Conservation (phyloP, 805 yeast genomes). For the Starmerella kuoi region DNA sequence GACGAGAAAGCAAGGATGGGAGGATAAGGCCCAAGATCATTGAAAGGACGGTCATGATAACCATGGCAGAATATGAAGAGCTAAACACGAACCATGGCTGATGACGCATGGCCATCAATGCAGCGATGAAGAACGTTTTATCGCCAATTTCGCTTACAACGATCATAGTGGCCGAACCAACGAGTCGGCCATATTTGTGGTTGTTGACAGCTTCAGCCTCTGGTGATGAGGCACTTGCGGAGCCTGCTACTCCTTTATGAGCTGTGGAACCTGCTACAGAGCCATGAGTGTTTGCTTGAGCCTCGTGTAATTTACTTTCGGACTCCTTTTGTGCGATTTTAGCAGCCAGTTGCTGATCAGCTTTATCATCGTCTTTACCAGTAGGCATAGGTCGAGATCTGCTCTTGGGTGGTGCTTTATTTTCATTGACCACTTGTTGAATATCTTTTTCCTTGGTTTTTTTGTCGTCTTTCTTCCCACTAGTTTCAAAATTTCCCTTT, state of each 20-base stretch:
- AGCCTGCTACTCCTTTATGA: too few relatives aligned
- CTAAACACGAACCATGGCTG: slow-evolving; percentile 73
- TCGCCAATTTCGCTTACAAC: slow-evolving; percentile 94
- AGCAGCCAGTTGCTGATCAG: neutral
- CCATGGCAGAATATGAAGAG: slow-evolving; percentile 74
- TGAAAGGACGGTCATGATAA: slow-evolving; percentile 80
- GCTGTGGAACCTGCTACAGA: too few relatives aligned
- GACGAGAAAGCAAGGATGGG: slow-evolving; percentile 69
- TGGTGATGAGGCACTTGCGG: neutral
- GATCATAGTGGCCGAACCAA: slow-evolving; percentile 83
- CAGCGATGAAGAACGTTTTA: slow-evolving; percentile 92
- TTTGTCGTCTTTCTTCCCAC: neutral
- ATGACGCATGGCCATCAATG: slow-evolving; percentile 94
- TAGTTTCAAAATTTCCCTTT: neutral
- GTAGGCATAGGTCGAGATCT: neutral
- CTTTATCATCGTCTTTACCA: neutral
- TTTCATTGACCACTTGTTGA: neutral
- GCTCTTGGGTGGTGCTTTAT: neutral
- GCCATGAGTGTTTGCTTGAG: neutral
- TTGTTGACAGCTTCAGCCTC: neutral
- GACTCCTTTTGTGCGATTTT: neutral
- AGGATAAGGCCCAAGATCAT: slow-evolving; percentile 87
- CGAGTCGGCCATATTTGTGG: slow-evolving; percentile 36
- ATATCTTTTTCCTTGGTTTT: neutral
- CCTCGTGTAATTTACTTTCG: neutral